Evolutionary conservation across 148 eudicot species (phyloP), one percentile per base, ranked within the genome.

Genomic region (Pouteria glomerata): DNA sequence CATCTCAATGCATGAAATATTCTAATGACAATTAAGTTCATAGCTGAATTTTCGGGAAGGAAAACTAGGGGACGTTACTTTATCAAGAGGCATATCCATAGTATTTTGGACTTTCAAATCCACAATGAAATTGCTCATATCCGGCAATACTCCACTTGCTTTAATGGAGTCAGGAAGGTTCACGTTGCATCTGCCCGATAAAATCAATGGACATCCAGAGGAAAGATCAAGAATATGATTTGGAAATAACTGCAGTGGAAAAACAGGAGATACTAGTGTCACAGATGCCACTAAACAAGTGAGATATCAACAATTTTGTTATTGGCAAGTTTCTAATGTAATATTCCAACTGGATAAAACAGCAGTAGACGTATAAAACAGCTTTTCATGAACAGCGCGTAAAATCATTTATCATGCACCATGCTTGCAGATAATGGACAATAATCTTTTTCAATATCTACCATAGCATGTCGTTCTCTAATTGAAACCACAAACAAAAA

Each of bases 181-280:
- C 55, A 93, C 89, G 6, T 33, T 33, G 81, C 68, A 89, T 82
- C 97, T 86, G 71, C 98, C 97, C 48, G 91, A 83, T 63, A 91
- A 70, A 69, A 86, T 73, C 73, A 94, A 65, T 56, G 98, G 98
- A 55, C 82, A 69, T 81, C 73, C 82, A 60, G 77, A 65, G 23
- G 83, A 77, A 57, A 94, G 87, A 82, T 94, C 98, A 44, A 85
- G 90, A 77, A 86, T 76, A 47, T 65, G 73, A 63, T 66, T 57
- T 45, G 97, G 93, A 74, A 82, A 84, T 65, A 94, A 58, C 98
- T 94, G 88, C 89, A 86, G 21, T 58, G 75, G 61, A 33, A 72
- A 70, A 34, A 53, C 8, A 37, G 30, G 26, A 27, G 48, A 53
- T 8, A 37, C 26, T 59, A 29, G 23, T 53, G 71, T 68, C 70